Conservation (phyloP, 140 eudicot genomes). For the Oenanthe javanica region DNA sequence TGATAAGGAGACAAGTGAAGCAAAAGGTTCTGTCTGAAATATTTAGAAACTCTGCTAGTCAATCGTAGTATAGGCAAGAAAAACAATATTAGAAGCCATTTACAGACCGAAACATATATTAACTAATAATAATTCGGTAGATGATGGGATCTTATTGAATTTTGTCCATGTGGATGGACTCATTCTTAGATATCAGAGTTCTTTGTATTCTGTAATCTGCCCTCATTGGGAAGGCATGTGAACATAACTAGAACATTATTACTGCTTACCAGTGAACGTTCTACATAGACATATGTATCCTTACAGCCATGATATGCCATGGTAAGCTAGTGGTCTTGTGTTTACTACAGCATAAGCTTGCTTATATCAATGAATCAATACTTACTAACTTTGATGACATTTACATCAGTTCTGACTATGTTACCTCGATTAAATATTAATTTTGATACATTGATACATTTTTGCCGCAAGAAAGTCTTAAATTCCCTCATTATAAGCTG, state of each 20-base stretch:
- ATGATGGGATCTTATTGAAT: not conserved
- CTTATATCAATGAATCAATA: no score
- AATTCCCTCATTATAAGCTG: no score
- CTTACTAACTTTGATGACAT: not conserved
- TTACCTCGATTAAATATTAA: no score
- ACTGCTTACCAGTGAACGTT: not conserved
- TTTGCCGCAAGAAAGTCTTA: no score
- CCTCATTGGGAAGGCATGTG: not conserved
- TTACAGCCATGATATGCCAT: not conserved
- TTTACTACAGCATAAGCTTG: not conserved
- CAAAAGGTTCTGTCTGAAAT: constrained; percentile 17
- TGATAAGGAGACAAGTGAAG: constrained; percentile 29
- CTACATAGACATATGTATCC: not conserved
- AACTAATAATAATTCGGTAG: constrained; percentile 3
- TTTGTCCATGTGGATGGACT: not conserved
- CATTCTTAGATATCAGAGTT: not conserved
- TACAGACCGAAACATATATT: not conserved
- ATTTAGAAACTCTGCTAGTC: constrained; percentile 2
- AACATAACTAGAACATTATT: not conserved
- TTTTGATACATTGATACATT: no score
- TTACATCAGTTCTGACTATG: no score
- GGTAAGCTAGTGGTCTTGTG: not conserved
- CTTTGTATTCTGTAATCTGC: not conserved
- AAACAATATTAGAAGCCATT: no score
- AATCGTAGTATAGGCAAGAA: not conserved